Percentiles rank a stretch among this genome's conserved stretches.
Conservation (phyloP, 1,284 basidiomycete genomes). For the Rhizoctonia solani region DNA sequence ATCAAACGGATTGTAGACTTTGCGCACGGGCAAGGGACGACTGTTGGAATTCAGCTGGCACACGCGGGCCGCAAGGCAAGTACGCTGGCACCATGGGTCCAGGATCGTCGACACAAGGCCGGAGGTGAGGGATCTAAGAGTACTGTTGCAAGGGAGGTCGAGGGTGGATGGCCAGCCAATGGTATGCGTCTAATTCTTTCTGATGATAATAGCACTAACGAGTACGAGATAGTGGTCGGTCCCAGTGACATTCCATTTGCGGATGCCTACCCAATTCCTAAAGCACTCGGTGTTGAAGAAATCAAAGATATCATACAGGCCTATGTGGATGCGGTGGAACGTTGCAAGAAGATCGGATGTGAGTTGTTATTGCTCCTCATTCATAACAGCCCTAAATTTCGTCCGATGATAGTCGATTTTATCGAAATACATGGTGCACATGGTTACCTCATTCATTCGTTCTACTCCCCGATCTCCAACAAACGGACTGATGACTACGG, state of each 20-base stretch:
- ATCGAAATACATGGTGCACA: constrained; percentile 80
- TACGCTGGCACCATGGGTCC: constrained; percentile 61
- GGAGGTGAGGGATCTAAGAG: not conserved
- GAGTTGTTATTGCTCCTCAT: constrained; percentile 41
- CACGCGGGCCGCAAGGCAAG: constrained; percentile 80
- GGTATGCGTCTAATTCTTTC: not conserved
- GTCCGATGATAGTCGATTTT: constrained; percentile 63
- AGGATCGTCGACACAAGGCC: not conserved
- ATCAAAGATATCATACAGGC: constrained; percentile 46
- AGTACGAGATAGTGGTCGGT: constrained; percentile 50
- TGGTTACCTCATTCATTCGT: constrained; percentile 65
- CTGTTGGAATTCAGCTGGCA: constrained; percentile 70
- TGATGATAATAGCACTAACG: not conserved
- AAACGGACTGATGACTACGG: constrained; percentile 70
- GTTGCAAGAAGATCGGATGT: constrained; percentile 68
- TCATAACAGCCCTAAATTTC: constrained; percentile 33
- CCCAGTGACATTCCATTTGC: constrained; percentile 63
- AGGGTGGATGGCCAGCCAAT: not conserved
- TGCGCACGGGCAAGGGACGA: constrained; percentile 67
- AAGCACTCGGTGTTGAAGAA: constrained; percentile 60
- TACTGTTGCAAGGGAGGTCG: not conserved
- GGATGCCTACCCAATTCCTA: constrained; percentile 56
- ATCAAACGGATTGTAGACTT: constrained; percentile 75
- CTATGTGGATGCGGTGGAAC: constrained; percentile 60
- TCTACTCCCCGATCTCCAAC: constrained; percentile 74